These are phyloP conservation scores for Torrubiella hemipterigena DNA, from an alignment of 2,329 filamentous ascomycete species.

Conservation along the genomic window DNA sequence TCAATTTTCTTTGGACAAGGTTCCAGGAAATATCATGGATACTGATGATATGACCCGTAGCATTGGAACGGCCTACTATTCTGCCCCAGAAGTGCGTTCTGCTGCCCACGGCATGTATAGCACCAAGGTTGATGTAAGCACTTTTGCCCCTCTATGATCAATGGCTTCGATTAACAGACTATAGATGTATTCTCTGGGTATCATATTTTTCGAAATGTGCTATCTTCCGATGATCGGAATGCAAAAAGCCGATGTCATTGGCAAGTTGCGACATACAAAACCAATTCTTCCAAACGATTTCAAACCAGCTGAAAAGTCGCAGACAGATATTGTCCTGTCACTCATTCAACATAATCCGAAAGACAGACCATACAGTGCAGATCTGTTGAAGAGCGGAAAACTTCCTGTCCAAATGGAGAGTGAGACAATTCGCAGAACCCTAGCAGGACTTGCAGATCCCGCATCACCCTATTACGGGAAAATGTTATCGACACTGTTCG, in stretches of 20 bases:
- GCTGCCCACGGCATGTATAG: constrained; percentile 68
- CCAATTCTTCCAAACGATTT: constrained; percentile 66
- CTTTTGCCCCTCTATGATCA: constrained; percentile 1
- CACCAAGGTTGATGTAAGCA: constrained; percentile 75
- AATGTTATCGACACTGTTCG: constrained; percentile 77
- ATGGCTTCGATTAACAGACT: constrained; percentile 6
- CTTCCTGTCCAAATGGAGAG: constrained; percentile 88
- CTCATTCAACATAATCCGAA: constrained; percentile 74
- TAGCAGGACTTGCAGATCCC: constrained; percentile 70
- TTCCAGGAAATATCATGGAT: constrained; percentile 27
- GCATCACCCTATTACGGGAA: constrained; percentile 82
- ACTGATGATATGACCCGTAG: constrained; percentile 57
- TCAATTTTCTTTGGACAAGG: constrained; percentile 55
- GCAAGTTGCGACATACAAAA: constrained; percentile 53
- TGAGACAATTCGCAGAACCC: constrained; percentile 73
- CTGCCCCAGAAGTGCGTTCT: constrained; percentile 82
- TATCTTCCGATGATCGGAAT: constrained; percentile 55
- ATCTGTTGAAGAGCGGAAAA: constrained; percentile 75
- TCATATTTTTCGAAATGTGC: constrained; percentile 99
- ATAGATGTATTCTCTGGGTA: constrained; percentile 88
- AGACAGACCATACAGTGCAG: constrained; percentile 68
- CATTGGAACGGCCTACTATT: constrained; percentile 75
- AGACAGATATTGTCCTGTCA: constrained; percentile 67
- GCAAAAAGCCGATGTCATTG: constrained; percentile 52
- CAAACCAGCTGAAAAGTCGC: constrained; percentile 54